Conservation (phyloP, 163 green algal species). For the Chlamydomonas reinhardtii region DNA sequence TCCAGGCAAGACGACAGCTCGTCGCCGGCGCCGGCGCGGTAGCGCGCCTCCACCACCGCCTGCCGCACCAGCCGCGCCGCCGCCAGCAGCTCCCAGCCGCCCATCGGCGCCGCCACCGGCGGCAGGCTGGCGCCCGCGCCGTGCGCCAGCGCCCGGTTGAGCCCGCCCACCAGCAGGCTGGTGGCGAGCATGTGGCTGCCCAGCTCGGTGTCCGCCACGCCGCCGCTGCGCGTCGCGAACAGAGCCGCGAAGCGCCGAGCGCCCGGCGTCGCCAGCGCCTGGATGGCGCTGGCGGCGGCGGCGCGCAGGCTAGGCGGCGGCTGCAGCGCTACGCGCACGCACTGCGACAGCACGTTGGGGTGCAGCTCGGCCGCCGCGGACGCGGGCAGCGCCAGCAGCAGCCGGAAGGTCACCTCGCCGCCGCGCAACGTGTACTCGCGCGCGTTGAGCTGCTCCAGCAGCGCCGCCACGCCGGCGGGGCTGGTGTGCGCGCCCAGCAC, state of each 20-base stretch:
- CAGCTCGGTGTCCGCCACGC: slow-evolving; percentile 21
- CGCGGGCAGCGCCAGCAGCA: slow-evolving; percentile 46
- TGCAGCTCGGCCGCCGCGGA: slow-evolving; percentile 25
- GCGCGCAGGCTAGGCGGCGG: slow-evolving; percentile 29
- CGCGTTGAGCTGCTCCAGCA: slow-evolving; percentile 49
- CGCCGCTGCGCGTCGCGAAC: slow-evolving; percentile 1
- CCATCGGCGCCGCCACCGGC: slow-evolving; percentile 13
- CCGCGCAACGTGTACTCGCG: slow-evolving; percentile 33
- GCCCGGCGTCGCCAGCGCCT: slow-evolving; percentile 18
- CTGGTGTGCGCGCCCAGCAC: slow-evolving; percentile 32
- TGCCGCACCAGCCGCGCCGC: slow-evolving; percentile 29
- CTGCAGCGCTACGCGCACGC: slow-evolving; percentile 29
- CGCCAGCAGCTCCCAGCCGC: slow-evolving; percentile 40
- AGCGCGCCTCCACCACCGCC: slow-evolving; percentile 19
- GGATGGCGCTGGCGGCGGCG: slow-evolving; percentile 2
- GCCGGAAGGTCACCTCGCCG: slow-evolving; percentile 37
- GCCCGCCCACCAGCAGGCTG: slow-evolving; percentile 7
- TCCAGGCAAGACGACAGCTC: slow-evolving; percentile 23
- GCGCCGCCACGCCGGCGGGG: slow-evolving; percentile 12
- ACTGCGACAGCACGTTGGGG: slow-evolving; percentile 37
- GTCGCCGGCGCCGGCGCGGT: slow-evolving; percentile 11
- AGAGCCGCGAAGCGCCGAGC: slow-evolving; percentile 23
- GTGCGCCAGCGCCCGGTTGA: slow-evolving; percentile 12
- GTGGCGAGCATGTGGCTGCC: slow-evolving; percentile 31
- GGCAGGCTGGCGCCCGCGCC: neutral